phyloP scores from a whole-genome alignment of 2,329 filamentous ascomycete species.

The Aureobasidium lini region DNA sequence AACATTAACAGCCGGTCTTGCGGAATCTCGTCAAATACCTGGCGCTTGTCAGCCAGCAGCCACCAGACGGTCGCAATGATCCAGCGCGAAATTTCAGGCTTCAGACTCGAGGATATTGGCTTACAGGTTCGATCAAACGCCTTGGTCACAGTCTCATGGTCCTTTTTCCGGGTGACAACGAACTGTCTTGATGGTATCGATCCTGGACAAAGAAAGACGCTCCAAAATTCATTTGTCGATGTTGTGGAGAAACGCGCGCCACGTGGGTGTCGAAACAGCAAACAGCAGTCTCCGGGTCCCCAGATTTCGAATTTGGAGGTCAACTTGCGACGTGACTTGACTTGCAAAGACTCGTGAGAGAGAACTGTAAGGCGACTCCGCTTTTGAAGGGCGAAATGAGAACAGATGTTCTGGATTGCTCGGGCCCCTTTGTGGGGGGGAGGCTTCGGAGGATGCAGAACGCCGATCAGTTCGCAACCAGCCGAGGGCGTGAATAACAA shows the following conservation, averaged over 20 bases:
- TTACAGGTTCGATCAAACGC: not conserved
- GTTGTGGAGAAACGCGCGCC: not conserved
- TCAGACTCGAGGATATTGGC: not conserved
- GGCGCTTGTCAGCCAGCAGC: not conserved
- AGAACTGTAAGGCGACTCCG: slow-evolving; percentile 9
- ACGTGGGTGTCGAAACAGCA: not conserved
- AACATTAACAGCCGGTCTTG: not conserved
- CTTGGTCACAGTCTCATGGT: slow-evolving; percentile 4
- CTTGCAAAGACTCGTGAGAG: not conserved
- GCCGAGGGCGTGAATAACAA: not conserved
- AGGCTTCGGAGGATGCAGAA: slow-evolving; percentile 1
- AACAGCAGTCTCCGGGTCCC: not conserved
- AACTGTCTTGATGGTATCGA: not conserved
- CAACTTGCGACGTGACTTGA: not conserved
- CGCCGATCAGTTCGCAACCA: slow-evolving; percentile 9
- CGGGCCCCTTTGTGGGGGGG: slow-evolving; percentile 12
- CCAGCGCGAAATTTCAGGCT: not conserved
- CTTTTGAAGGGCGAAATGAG: slow-evolving; percentile 5
- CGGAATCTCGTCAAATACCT: slow-evolving; percentile 2
- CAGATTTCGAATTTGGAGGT: not conserved
- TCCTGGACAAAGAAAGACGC: not conserved
- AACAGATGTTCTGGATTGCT: slow-evolving; percentile 13
- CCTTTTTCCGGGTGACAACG: not conserved
- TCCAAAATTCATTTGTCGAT: slow-evolving; percentile 4
- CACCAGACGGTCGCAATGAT: not conserved